A percentile compares a stretch with the other conserved stretches of the same genome.
These are phyloP conservation scores for Myriosclerotinia scirpicola DNA, from an alignment of 2,329 filamentous ascomycete species.

Conservation along the genomic window DNA sequence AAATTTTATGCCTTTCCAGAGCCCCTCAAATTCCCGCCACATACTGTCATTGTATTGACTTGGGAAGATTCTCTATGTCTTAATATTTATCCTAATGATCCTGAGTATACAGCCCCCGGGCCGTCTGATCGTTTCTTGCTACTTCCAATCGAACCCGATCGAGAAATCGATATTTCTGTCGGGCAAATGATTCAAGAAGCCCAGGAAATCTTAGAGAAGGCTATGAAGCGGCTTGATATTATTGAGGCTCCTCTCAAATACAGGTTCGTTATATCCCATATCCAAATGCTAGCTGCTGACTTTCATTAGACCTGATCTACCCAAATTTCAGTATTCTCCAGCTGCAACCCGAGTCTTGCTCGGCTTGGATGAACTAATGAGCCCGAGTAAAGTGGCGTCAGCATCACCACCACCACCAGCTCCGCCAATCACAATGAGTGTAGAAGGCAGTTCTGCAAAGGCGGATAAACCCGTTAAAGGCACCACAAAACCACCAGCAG, in stretches of 20 bases:
- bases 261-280: neutral
- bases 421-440: neutral
- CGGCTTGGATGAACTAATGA: neutral
- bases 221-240: neutral
- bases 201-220: neutral
- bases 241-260: neutral
- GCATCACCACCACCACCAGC: neutral
- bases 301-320: neutral
- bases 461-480: neutral
- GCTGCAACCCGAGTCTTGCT: neutral
- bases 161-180: neutral
- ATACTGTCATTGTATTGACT: neutral
- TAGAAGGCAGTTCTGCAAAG: neutral
- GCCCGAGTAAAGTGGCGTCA: neutral
- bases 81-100: constrained; percentile 1
- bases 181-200: neutral
- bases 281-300: neutral
- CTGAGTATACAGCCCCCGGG: neutral
- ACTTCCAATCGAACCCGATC: neutral
- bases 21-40: neutral
- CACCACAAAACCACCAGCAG: neutral
- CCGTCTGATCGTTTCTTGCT: neutral
- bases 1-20: neutral
- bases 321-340: neutral
- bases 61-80: neutral